phyloP scores from a whole-genome alignment of 768 basidiomycete species.

The Cystofilobasidium capitatum region DNA sequence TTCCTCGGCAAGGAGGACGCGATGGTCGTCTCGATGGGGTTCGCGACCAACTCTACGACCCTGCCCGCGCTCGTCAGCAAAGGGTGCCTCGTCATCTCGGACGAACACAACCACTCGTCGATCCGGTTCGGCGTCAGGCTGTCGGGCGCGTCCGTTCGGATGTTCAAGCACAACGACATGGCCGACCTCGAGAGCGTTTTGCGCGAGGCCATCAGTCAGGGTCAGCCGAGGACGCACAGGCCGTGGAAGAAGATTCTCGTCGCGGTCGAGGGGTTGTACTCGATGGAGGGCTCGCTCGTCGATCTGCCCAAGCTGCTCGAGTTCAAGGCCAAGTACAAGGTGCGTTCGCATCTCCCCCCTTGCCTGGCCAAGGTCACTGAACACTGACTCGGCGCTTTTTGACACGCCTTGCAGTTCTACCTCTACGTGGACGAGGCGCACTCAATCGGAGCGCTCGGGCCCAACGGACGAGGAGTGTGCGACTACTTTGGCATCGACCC shows the following conservation, averaged over 20 bases:
- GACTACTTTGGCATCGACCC: constrained; percentile 88
- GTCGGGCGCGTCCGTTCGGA: constrained; percentile 76
- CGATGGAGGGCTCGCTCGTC: constrained; percentile 95
- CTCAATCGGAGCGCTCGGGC: constrained; percentile 90
- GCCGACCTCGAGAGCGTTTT: constrained; percentile 64
- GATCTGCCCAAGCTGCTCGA: constrained; percentile 73
- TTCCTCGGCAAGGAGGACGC: constrained; percentile 87
- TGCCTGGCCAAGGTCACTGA: not conserved
- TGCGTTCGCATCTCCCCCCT: constrained; percentile 37
- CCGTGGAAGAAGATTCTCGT: constrained; percentile 98
- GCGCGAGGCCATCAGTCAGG: constrained; percentile 87
- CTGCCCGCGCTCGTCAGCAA: constrained; percentile 84
- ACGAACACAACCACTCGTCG: constrained; percentile 91
- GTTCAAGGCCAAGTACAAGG: constrained; percentile 92
- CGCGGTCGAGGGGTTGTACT: constrained; percentile 89
- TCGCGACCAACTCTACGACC: constrained; percentile 50
- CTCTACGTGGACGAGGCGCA: constrained; percentile 95
- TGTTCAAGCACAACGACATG: constrained; percentile 98
- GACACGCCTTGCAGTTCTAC: constrained; percentile 59
- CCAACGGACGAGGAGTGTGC: constrained; percentile 83
- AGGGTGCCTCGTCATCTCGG: constrained; percentile 89
- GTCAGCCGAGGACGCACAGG: constrained; percentile 93
- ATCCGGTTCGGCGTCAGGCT: constrained; percentile 86
- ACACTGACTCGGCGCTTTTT: not conserved
- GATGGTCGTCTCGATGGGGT: constrained; percentile 58